A percentile compares a stretch with the other conserved stretches of the same genome.
phyloP scores from a whole-genome alignment of 2,329 filamentous ascomycete species.

The Microascus cirrosus region DNA sequence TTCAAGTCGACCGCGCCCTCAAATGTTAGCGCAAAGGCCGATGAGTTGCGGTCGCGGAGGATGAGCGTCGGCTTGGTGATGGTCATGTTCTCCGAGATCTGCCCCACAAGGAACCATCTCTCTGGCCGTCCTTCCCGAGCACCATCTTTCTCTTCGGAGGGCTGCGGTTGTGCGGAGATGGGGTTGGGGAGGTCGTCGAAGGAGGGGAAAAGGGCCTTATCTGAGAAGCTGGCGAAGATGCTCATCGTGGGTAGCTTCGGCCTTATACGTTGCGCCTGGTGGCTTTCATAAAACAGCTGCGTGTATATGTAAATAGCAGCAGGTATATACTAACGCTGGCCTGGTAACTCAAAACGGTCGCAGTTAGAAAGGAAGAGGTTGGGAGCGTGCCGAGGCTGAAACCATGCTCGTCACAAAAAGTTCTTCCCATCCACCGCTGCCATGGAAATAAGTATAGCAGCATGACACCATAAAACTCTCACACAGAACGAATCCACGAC shows the following conservation, averaged over 20 bases:
- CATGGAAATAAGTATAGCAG: background rate
- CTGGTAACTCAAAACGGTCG: background rate
- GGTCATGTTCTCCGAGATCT: constrained; percentile 34
- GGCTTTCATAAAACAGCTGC: background rate
- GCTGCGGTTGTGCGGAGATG: background rate
- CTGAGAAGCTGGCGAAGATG: constrained; percentile 14
- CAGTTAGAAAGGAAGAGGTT: background rate
- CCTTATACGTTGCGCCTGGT: background rate
- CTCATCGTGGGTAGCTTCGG: background rate
- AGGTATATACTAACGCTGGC: background rate
- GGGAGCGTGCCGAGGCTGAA: background rate
- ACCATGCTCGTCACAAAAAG: background rate
- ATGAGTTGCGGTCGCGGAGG: constrained; percentile 23
- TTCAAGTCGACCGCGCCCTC: constrained; percentile 24
- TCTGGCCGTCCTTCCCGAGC: background rate
- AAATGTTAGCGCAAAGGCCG: constrained; percentile 33
- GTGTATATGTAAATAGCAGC: background rate
- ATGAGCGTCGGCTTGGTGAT: constrained; percentile 38
- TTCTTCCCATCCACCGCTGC: background rate
- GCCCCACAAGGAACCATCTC: constrained; percentile 26
- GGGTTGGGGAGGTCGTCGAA: constrained; percentile 17
- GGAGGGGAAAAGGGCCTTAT: constrained; percentile 20
- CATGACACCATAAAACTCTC: background rate
- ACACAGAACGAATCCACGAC: background rate
- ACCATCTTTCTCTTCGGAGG: constrained; percentile 4